Base-by-base conservation (phyloP, 257 asterid species). In the Leptodermis oblonga region DNA sequence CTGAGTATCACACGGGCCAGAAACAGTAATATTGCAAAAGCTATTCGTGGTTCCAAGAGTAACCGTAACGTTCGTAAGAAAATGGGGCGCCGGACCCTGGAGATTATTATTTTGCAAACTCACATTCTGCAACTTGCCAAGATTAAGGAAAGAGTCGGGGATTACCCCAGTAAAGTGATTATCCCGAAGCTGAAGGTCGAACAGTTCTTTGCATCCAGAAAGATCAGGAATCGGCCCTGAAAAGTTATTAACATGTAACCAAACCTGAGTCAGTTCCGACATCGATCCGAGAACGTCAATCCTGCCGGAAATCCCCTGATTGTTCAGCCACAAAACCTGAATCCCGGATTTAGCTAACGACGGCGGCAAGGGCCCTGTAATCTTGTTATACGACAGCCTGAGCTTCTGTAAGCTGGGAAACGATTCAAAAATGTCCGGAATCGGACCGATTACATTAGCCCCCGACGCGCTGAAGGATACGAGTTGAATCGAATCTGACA, bases 211-310 rank as follows among this genome's bases (percentile, higher is more conserved):
- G 39, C 84, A 82, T 0, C 70, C 74, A 0, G 97, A 87, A 17
- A 94, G 91, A 79, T 94, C 92, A 0, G 97, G 95, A 33, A 94
- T 85, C 8, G 85, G 83, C 45, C 97, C 97, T 0, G 88, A 25
- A 70, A 88, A 91, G 37, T 69, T 48, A 65, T 94, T 94, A 23
- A 73, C 78, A 10, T 94, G 99, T 61, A 94, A 78, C 97, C 97
- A 89, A 66, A 73, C 83, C 23, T 56, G 74, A 59, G 39, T 43
- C 55, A 85, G 58, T 56, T 73, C 81, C 1, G 82, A 26, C 97
- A 91, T 91, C 2, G 74, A 39, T 13, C 79, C 86, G 11, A 91
- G 69, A 54, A 91, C 80, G 41, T 85, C 78, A 5, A 94, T 76
- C 31, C 73, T 43, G 9, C 96, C 99, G 0, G 85, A 71, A 34